Percentiles rank a stretch among this genome's conserved stretches.
These are phyloP conservation scores for Pichia sp. DNA, from an alignment of 1,139 yeast species.

Conservation along the genomic window DNA sequence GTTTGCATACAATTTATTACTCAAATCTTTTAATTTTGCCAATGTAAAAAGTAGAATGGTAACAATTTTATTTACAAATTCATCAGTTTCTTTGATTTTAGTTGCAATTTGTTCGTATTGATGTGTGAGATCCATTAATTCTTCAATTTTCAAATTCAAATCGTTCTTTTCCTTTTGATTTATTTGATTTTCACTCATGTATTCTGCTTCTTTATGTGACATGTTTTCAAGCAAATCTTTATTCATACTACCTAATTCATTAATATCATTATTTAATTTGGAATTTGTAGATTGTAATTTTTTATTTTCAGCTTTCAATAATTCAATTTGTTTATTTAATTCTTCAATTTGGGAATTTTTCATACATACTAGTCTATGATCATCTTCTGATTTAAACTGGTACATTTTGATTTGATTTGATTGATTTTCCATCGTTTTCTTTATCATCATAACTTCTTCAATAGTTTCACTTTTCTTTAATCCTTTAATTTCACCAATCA, in stretches of 20 bases:
- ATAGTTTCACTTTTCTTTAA: conserved; percentile 24
- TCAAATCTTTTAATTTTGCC: conserved; percentile 32
- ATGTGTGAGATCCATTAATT: conserved; percentile 44
- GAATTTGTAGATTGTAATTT: conserved; percentile 28
- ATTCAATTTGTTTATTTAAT: conserved; percentile 26
- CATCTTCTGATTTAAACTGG: conserved; percentile 15
- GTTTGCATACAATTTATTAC: conserved; percentile 33
- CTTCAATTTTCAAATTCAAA: conserved; percentile 41
- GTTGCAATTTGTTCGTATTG: conserved; percentile 27
- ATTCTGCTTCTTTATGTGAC: conserved; percentile 57
- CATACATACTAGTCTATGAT: conserved; percentile 21
- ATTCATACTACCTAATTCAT: conserved; percentile 38
- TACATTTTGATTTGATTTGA: conserved; percentile 17
- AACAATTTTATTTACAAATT: conserved; percentile 18
- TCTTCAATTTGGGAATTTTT: conserved; percentile 26
- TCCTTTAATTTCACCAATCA: conserved; percentile 20
- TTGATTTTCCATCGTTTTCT: conserved; percentile 25
- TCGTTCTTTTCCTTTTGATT: conserved; percentile 46
- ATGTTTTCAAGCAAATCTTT: conserved; percentile 60
- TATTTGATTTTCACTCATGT: conserved; percentile 45
- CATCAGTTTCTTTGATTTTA: conserved; percentile 28
- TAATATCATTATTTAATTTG: conserved; percentile 26
- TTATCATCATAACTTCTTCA: conserved; percentile 21
- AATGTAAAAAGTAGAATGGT: conserved; percentile 21
- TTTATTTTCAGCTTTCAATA: conserved; percentile 29